Base-by-base conservation (phyloP, 202 grass and related monocot genomes). In the Alloteropsis angusta region DNA sequence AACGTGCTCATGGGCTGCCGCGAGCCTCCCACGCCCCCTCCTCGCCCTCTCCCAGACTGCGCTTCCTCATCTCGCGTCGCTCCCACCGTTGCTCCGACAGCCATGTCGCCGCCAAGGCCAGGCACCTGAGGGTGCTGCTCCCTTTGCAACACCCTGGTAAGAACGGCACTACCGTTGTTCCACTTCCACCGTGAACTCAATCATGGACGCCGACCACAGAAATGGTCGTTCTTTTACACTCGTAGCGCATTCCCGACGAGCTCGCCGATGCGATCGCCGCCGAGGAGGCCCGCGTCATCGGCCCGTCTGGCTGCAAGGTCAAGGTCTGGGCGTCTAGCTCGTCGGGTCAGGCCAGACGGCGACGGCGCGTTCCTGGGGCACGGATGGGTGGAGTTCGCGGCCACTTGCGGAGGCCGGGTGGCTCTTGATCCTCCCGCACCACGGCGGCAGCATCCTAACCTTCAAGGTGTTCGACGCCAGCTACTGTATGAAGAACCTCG, bases 1-100 rank as follows among this genome's bases (percentile, higher is more conserved):
- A 95, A 95, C 52, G 84, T 90, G 16, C 91, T 95, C 28, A 95
- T 95, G 92, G 92, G 84, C 0, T 91, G n/a, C n/a, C n/a, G n/a
- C n/a, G n/a, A n/a, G n/a, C n/a, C n/a, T n/a, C n/a, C n/a, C n/a
- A n/a, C n/a, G n/a, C n/a, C n/a, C n/a, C n/a, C n/a, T n/a, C n/a
- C n/a, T n/a, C n/a, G n/a, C n/a, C n/a, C n/a, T n/a, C n/a, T n/a
- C n/a, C n/a, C n/a, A n/a, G n/a, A n/a, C n/a, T n/a, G n/a, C n/a
- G n/a, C n/a, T n/a, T n/a, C n/a, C n/a, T n/a, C n/a, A n/a, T n/a
- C n/a, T n/a, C n/a, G n/a, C n/a, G n/a, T n/a, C n/a, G n/a, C n/a
- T n/a, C n/a, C n/a, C n/a, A n/a, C n/a, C n/a, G n/a, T n/a, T n/a
- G n/a, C 28, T 55, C 19, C 9, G 53, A 21, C 53, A 22, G 12